These are phyloP conservation scores for Aspergillus sp. DNA, from an alignment of 2,329 filamentous ascomycete genomes.

Conservation along the genomic window DNA sequence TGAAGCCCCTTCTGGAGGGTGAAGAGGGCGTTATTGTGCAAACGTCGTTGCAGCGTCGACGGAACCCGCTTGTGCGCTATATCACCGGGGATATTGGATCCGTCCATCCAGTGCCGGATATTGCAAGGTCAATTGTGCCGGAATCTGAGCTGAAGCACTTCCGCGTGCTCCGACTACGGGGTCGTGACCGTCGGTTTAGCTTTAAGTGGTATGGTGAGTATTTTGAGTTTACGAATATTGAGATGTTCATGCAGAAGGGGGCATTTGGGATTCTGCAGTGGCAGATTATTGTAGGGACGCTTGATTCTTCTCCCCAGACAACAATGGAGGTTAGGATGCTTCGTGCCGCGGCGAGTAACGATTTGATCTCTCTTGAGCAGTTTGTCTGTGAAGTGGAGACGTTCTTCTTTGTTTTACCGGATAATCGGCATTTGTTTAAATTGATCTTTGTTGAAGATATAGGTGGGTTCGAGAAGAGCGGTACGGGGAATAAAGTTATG, in stretches of 20 bases:
- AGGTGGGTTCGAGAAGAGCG: constrained; percentile 21
- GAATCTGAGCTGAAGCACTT: constrained; percentile 26
- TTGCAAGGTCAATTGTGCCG: background rate
- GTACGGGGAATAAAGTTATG: constrained; percentile 25
- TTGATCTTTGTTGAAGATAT: constrained; percentile 17
- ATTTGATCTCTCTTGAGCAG: background rate
- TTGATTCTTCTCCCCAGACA: background rate
- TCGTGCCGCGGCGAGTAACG: background rate
- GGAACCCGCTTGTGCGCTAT: constrained; percentile 50
- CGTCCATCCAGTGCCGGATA: constrained; percentile 37
- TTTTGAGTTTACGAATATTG: constrained; percentile 39
- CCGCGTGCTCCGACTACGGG: constrained; percentile 42
- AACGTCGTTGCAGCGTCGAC: constrained; percentile 45
- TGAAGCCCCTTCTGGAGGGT: constrained; percentile 22
- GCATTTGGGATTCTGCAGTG: constrained; percentile 43
- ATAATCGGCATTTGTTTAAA: constrained; percentile 14
- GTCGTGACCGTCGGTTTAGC: constrained; percentile 48
- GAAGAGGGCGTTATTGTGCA: constrained; percentile 45
- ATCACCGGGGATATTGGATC: constrained; percentile 48
- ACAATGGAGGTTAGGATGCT: constrained; percentile 24
- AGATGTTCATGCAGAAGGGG: constrained; percentile 24
- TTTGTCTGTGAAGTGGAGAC: background rate
- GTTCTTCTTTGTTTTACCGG: background rate
- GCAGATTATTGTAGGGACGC: constrained; percentile 41
- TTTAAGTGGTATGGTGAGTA: constrained; percentile 47